Percentiles rank a stretch among this genome's conserved stretches.
These are phyloP conservation scores for Leishmania amazonensis DNA, from an alignment of 208 protist species.

Conservation along the genomic window DNA sequence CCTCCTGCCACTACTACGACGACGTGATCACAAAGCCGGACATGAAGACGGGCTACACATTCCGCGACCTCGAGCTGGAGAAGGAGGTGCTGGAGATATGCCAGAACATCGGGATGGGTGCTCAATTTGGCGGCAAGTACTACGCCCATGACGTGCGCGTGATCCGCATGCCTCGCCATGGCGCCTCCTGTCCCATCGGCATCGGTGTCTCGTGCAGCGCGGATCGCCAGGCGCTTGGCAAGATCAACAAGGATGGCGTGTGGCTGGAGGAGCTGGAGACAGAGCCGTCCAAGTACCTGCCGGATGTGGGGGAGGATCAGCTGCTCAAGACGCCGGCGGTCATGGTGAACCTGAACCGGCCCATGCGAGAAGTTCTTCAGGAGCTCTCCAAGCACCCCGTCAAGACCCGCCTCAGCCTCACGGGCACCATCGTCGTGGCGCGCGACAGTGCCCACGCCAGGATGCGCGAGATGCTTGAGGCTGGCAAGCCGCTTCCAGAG, in stretches of 20 bases:
- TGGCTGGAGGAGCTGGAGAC: constrained; percentile 96
- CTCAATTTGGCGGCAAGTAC: constrained; percentile 99
- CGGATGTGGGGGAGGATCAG: constrained; percentile 86
- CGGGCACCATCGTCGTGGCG: constrained; percentile 96
- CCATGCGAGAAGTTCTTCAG: constrained; percentile 87
- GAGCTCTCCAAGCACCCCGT: constrained; percentile 90
- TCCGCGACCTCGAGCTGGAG: constrained; percentile 95
- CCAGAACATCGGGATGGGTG: constrained; percentile 94
- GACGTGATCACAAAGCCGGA: constrained; percentile 93
- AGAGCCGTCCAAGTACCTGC: constrained; percentile 94
- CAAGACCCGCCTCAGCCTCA: constrained; percentile 94
- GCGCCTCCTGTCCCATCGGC: constrained; percentile 91
- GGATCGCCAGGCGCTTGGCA: constrained; percentile 93
- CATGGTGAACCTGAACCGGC: constrained; percentile 93
- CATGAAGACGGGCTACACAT: constrained; percentile 85
- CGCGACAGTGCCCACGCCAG: constrained; percentile 98
- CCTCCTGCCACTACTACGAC: constrained; percentile 94
- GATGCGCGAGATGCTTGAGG: constrained; percentile 91
- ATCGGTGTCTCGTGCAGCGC: constrained; percentile 98
- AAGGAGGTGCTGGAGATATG: constrained; percentile 88
- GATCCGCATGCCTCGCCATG: constrained; percentile 94
- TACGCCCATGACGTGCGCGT: constrained; percentile 97
- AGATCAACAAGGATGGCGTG: constrained; percentile 96
- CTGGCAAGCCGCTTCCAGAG: constrained; percentile 86
- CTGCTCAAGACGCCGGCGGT: constrained; percentile 76